Evolutionary conservation across 2,329 filamentous ascomycete genomes (phyloP).

Genomic region (Metarhizium rileyi): DNA sequence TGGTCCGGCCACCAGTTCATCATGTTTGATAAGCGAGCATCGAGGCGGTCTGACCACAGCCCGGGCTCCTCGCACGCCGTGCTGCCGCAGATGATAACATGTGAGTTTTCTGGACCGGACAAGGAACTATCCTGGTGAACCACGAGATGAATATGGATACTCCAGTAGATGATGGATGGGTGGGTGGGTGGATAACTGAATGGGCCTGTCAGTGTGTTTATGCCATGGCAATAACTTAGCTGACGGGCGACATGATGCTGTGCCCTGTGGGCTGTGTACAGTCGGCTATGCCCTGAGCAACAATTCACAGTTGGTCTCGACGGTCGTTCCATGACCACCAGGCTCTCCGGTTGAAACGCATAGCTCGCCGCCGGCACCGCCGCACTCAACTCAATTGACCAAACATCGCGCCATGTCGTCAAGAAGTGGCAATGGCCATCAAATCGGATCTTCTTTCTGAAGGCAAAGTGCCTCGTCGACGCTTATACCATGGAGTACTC

Average conservation of each 20-base stretch:
- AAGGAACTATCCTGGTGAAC: neutral
- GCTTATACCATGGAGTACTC: neutral
- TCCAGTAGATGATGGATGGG: neutral
- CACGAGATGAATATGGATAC: neutral
- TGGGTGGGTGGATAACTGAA: too few species aligned
- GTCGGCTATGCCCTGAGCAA: neutral
- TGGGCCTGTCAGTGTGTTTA: too few species aligned
- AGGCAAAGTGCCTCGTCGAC: neutral
- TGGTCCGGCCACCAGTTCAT: neutral
- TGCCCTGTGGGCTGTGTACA: too few species aligned
- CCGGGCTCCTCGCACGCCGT: constrained; percentile 4
- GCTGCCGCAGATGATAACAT: neutral
- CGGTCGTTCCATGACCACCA: neutral
- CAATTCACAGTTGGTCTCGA: neutral
- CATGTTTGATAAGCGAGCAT: neutral
- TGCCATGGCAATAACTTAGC: too few species aligned
- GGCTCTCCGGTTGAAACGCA: neutral
- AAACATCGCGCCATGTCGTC: constrained; percentile 1
- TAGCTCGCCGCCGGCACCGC: neutral
- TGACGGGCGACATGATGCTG: neutral
- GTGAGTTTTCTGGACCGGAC: neutral
- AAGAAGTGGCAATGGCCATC: neutral
- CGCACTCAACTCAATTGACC: neutral
- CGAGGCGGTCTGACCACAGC: constrained; percentile 1
- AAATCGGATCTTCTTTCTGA: constrained; percentile 4